These are phyloP conservation scores for Dendrothele bispora DNA, from an alignment of 768 basidiomycete species.

Conservation along the genomic window DNA sequence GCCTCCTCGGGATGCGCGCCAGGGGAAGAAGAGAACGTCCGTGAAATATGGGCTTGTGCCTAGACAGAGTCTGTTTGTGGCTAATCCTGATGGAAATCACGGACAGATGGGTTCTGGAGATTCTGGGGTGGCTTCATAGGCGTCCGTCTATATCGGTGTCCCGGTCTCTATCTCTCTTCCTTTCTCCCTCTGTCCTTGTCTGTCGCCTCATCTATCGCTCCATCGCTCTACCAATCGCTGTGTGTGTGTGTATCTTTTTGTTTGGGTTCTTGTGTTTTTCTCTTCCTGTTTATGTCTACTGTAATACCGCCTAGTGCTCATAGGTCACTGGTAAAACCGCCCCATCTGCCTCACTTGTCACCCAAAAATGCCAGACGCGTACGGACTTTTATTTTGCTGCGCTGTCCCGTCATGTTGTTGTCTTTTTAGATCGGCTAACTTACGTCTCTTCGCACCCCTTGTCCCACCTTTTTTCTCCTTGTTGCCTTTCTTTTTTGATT, in stretches of 20 bases:
- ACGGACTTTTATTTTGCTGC: too few relatives aligned
- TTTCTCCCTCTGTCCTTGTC: neutral
- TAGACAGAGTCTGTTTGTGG: conserved; percentile 64
- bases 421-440: too few relatives aligned
- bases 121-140: neutral
- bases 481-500: too few relatives aligned
- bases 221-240: neutral
- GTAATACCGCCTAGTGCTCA: neutral
- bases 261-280: neutral
- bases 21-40: conserved; percentile 35
- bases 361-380: too few relatives aligned
- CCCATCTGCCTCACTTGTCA: too few relatives aligned
- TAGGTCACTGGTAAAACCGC: too few relatives aligned
- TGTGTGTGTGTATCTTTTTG: neutral
- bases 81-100: conserved; percentile 72
- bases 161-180: conserved; percentile 1
- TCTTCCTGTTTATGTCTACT: neutral
- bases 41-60: conserved; percentile 69
- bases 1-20: conserved; percentile 40
- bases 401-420: too few relatives aligned
- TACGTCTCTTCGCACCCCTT: too few relatives aligned
- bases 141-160: too few relatives aligned
- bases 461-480: too few relatives aligned
- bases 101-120: conserved; percentile 15
- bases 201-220: neutral